Evolutionary conservation across 2,329 filamentous ascomycete species (phyloP).

Genomic region (Fusarium miscanthi): DNA sequence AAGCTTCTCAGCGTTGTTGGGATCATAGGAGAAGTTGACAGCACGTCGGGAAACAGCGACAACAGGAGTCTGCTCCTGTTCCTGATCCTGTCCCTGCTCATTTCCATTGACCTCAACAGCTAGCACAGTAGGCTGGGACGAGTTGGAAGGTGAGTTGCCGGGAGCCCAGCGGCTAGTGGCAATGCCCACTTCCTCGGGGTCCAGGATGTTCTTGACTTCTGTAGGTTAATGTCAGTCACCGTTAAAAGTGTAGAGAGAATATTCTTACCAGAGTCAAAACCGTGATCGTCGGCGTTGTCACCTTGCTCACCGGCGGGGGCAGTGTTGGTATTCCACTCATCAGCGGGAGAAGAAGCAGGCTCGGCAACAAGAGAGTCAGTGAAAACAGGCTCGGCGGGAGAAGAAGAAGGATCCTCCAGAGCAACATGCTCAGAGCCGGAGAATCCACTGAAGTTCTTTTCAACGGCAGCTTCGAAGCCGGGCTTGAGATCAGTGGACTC

Average conservation of each 20-base stretch:
- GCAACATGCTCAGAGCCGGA: too few relatives aligned
- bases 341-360: neutral
- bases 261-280: neutral
- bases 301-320: neutral
- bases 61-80: neutral
- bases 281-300: neutral
- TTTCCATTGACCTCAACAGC: neutral
- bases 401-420: neutral
- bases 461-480: neutral
- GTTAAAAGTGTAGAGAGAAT: fast-evolving
- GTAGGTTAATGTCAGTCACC: neutral
- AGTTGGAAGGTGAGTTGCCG: neutral
- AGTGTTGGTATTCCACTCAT: neutral
- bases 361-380: neutral
- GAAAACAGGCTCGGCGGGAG: neutral
- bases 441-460: neutral
- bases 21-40: constrained; percentile 1
- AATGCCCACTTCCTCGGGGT: constrained; percentile 4
- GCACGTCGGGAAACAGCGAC: neutral
- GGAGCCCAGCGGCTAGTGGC: constrained; percentile 27
- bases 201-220: constrained; percentile 6
- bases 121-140: neutral
- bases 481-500: neutral
- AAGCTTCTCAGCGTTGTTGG: constrained; percentile 9
- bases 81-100: too few relatives aligned